Evolutionary conservation across 148 eudicot genomes (phyloP).

Genomic region (Fagopyrum homotropicum): DNA sequence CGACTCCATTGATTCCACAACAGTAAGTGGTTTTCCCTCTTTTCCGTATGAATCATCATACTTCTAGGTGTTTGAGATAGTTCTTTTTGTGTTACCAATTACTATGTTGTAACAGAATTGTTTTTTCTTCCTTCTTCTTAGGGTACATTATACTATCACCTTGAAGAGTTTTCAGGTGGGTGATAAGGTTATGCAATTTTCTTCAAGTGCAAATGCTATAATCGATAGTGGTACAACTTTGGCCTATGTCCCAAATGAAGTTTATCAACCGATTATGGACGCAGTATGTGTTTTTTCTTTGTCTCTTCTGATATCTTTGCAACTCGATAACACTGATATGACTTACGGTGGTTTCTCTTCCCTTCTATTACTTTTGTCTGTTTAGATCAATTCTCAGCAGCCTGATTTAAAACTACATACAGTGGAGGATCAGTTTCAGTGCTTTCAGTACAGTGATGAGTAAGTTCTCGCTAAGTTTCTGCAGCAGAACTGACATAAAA

Average conservation of each 20-base stretch:
- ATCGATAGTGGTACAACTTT: constrained; percentile 94
- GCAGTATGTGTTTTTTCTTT: constrained; percentile 32
- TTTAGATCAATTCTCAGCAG: constrained; percentile 50
- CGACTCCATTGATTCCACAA: constrained; percentile 60
- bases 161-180: constrained; percentile 68
- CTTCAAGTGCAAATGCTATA: constrained; percentile 39
- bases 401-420: constrained; percentile 47
- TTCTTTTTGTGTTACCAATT: background rate
- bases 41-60: background rate
- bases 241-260: constrained; percentile 69
- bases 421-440: constrained; percentile 57
- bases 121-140: constrained; percentile 33
- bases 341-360: background rate
- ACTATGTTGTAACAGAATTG: constrained; percentile 17
- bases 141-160: constrained; percentile 75
- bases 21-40: constrained; percentile 41
- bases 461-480: constrained; percentile 28
- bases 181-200: constrained; percentile 41
- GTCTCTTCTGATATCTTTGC: constrained; percentile 6
- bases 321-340: background rate
- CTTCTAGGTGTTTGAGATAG: background rate
- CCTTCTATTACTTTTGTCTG: background rate
- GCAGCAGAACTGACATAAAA: background rate
- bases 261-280: constrained; percentile 38
- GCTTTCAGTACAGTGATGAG: constrained; percentile 62